Evolutionary conservation across 2,329 filamentous ascomycete species (phyloP).

Genomic region (Chaetomiaceae sp.): DNA sequence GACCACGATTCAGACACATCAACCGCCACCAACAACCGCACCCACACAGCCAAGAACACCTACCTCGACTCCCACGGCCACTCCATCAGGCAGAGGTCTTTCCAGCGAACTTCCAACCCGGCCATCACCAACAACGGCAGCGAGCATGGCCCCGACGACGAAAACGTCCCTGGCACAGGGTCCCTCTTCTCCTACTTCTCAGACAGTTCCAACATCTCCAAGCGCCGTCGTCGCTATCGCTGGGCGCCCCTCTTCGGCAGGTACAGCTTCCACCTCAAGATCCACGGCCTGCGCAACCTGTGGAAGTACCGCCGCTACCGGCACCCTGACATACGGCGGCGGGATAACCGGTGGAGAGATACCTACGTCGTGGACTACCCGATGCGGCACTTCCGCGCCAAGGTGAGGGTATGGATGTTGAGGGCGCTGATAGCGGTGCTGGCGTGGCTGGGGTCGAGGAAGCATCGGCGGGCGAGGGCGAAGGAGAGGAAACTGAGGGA

Average conservation of each 20-base stretch:
- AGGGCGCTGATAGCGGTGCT: neutral
- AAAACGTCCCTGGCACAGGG: no score
- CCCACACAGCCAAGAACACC: neutral
- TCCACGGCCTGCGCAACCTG: slow-evolving; percentile 1
- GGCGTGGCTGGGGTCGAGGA: slow-evolving; percentile 2
- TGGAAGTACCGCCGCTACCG: slow-evolving; percentile 11
- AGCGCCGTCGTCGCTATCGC: no score
- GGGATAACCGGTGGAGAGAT: slow-evolving; percentile 11
- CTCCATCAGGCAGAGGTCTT: no score
- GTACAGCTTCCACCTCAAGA: slow-evolving; percentile 6
- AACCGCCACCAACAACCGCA: neutral
- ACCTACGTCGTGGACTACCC: slow-evolving; percentile 11
- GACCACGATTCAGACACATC: slow-evolving; percentile 12
- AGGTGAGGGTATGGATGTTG: neutral
- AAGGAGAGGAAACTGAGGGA: neutral
- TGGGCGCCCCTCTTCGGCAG: slow-evolving; percentile 8
- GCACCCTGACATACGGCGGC: neutral
- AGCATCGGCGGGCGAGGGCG: neutral
- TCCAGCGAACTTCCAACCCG: neutral
- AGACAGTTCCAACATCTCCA: no score
- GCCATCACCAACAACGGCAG: neutral
- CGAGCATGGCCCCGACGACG: neutral
- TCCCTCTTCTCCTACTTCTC: no score
- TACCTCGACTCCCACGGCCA: neutral
- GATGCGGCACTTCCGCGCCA: neutral